A percentile compares a stretch with the other conserved stretches of the same genome.
These are phyloP conservation scores for Phialophora expanda DNA, from an alignment of 2,329 filamentous ascomycete species.

Conservation along the genomic window DNA sequence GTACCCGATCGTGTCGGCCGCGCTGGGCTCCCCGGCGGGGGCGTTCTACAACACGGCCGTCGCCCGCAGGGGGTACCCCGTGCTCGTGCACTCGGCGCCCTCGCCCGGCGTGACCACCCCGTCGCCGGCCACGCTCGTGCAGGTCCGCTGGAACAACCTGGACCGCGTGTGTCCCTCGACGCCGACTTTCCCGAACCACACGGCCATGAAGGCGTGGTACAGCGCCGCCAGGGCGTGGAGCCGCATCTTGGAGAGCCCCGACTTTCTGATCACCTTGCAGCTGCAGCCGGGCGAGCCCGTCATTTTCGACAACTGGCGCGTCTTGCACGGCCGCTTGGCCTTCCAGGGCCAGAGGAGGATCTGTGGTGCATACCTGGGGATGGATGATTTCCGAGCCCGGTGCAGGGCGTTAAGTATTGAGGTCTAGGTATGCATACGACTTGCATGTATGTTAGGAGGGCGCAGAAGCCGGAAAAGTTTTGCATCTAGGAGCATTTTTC, in stretches of 20 bases:
- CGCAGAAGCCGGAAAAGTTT: background rate
- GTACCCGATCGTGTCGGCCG: slow-evolving; percentile 73
- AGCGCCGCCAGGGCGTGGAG: slow-evolving; percentile 76
- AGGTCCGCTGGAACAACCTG: slow-evolving; percentile 91
- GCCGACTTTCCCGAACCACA: slow-evolving; percentile 52
- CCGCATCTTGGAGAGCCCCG: slow-evolving; percentile 66
- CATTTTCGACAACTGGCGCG: slow-evolving; percentile 95
- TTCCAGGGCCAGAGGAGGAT: slow-evolving; percentile 86
- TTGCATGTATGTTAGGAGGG: background rate
- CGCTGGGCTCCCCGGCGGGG: slow-evolving; percentile 76
- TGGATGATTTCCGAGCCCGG: slow-evolving; percentile 38
- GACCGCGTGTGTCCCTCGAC: slow-evolving; percentile 73
- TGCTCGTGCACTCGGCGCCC: slow-evolving; percentile 64
- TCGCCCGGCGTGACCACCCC: slow-evolving; percentile 16
- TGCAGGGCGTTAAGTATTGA: slow-evolving; percentile 30
- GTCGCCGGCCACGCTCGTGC: slow-evolving; percentile 54
- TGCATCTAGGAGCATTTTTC: background rate
- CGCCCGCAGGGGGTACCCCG: slow-evolving; percentile 62
- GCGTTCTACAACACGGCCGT: slow-evolving; percentile 69
- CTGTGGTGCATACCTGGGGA: slow-evolving; percentile 83
- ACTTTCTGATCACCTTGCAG: slow-evolving; percentile 79
- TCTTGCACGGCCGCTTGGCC: slow-evolving; percentile 81
- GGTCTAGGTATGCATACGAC: background rate
- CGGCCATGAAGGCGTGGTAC: slow-evolving; percentile 68
- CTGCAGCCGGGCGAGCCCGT: slow-evolving; percentile 77